A percentile compares a stretch with the other conserved stretches of the same genome.
Evolutionary conservation across 345 rosid species (phyloP).

Genomic region (Pugionium cornutum): DNA sequence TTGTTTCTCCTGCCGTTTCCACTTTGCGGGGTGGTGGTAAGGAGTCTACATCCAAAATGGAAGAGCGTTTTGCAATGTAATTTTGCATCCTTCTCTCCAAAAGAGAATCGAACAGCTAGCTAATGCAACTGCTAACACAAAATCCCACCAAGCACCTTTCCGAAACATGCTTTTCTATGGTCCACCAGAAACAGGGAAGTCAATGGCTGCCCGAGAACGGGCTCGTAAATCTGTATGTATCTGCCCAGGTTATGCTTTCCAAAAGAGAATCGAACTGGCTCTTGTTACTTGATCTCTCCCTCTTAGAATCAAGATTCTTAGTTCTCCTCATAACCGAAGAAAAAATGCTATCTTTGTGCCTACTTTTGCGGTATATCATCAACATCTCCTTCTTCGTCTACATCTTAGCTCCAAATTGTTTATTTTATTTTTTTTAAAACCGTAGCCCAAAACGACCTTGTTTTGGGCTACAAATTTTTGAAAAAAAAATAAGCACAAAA

Average conservation of each 20-base stretch:
- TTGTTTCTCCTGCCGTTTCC: slow-evolving; percentile 51
- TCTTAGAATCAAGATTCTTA: slow-evolving; percentile 65
- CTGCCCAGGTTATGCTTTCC: background rate
- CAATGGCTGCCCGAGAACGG: slow-evolving; percentile 97
- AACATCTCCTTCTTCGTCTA: slow-evolving; percentile 73
- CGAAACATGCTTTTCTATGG: slow-evolving; percentile 96
- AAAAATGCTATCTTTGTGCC: slow-evolving; percentile 69
- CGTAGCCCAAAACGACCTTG: too few relatives aligned
- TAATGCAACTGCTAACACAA: slow-evolving; percentile 95
- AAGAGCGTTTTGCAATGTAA: slow-evolving; percentile 92
- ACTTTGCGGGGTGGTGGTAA: slow-evolving; percentile 44
- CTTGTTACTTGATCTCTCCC: slow-evolving; percentile 66
- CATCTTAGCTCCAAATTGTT: slow-evolving; percentile 59
- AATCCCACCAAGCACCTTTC: slow-evolving; percentile 90
- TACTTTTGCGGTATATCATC: slow-evolving; percentile 62
- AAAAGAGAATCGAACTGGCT: slow-evolving; percentile 44
- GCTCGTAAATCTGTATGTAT: slow-evolving; percentile 82
- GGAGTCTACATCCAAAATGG: slow-evolving; percentile 49
- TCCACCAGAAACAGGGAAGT: slow-evolving; percentile 99
- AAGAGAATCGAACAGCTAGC: slow-evolving; percentile 84
- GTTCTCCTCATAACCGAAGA: slow-evolving; percentile 69
- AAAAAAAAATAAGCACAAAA: too few relatives aligned
- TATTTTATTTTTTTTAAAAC: too few relatives aligned
- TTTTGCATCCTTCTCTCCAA: slow-evolving; percentile 78
- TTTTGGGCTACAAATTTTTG: too few relatives aligned